Base-by-base conservation (phyloP, 441 rosid species). In the Geranium incanum region DNA sequence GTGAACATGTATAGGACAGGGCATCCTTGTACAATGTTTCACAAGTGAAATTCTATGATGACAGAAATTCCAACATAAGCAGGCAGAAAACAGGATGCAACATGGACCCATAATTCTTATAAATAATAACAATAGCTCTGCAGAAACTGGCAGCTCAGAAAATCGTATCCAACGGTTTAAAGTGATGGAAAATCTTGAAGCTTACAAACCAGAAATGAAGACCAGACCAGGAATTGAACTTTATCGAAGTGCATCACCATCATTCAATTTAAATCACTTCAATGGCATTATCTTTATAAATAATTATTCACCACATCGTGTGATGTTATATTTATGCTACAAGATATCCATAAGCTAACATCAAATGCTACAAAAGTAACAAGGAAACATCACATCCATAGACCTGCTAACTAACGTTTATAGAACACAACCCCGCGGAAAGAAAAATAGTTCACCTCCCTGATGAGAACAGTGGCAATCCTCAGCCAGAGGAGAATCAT, bases 101-200 rank as follows among this genome's bases (percentile, higher is more conserved):
- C 45, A 36, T 5, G 21, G 45, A 36, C 45, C 15, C 0, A 6
- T 66, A 6, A 13, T 65, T 65, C 8, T 36, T 9, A 65, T 36
- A 65, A 65, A 19, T 65, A 65, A 65, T n/a, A 16, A 64, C 38
- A 64, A 28, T 64, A 64, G 13, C 18, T 19, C n/a, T 65, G 43
- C n/a, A 36, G 18, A 64, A 28, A 64, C 6, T 33, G 67, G 67
- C 18, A 12, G 41, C 38, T 5, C 7, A 36, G 67, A 8, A 13
- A 60, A 18, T 64, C 28, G 12, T 33, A 64, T 3, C 37, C 45
- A 65, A 65, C 38, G 33, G 68, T 33, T 28, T 9, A 36, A 62
- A 5, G 12, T 4, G 1, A 9, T 66, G 45, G 21, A 66, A 66
- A n/a, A 66, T n/a, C 21, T 66, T 36, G 4, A 36, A 66, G 6